A percentile compares a stretch with the other conserved stretches of the same genome.
These are phyloP conservation scores for Trichoderma atrobrunneum DNA, from an alignment of 2,329 filamentous ascomycete species.

Conservation along the genomic window DNA sequence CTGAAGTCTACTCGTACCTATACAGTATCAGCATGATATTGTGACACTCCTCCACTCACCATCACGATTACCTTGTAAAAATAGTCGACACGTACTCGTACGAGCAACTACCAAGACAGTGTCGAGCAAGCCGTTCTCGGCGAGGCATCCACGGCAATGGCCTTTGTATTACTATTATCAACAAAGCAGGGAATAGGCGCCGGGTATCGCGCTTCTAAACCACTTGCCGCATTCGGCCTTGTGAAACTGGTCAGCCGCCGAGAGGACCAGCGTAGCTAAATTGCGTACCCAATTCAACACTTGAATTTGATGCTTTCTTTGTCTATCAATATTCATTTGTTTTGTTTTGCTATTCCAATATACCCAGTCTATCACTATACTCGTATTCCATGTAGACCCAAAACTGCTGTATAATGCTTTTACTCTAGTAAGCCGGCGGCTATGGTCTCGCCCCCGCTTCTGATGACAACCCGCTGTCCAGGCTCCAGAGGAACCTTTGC, in stretches of 20 bases:
- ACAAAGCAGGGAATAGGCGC: not conserved
- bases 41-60: not conserved
- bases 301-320: not conserved
- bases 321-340: not conserved
- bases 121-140: not conserved
- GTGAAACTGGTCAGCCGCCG: not conserved
- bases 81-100: not conserved
- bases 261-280: not conserved
- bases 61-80: not conserved
- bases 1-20: not conserved
- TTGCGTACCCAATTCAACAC: not conserved
- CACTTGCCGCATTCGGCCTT: not conserved
- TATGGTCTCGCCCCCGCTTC: slow-evolving; percentile 77
- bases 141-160: not conserved
- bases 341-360: not conserved
- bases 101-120: not conserved
- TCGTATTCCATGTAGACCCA: not conserved
- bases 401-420: not conserved
- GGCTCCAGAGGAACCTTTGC: slow-evolving; percentile 74
- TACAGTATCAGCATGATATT: not conserved
- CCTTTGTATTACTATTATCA: not conserved
- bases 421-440: slow-evolving; percentile 62
- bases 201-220: not conserved
- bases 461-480: slow-evolving; percentile 75
- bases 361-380: not conserved